A percentile compares a stretch with the other conserved stretches of the same genome.
Evolutionary conservation across 106 monocot species (phyloP).

Genomic region (Phalaenopsis aphrodite): DNA sequence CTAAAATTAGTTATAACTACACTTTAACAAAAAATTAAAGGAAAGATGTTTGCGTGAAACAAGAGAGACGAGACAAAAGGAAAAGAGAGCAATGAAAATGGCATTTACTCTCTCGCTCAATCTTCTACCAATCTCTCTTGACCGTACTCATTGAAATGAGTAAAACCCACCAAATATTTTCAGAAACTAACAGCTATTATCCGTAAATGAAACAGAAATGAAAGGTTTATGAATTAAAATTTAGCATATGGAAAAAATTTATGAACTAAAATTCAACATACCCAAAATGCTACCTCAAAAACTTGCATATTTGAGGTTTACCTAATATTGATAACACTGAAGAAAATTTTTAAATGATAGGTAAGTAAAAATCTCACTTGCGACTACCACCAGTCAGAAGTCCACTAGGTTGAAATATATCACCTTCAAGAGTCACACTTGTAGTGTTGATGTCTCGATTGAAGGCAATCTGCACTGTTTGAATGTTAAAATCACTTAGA

Average conservation of each 20-base stretch:
- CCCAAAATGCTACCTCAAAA: too few species aligned
- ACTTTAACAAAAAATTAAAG: not conserved
- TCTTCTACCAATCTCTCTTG: too few species aligned
- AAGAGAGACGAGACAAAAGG: not conserved
- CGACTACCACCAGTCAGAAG: conserved; percentile 94
- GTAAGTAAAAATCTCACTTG: conserved; percentile 30
- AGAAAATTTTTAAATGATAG: not conserved
- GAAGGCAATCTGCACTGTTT: conserved; percentile 65
- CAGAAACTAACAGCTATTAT: too few species aligned
- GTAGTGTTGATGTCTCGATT: conserved; percentile 45
- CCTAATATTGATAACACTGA: not conserved
- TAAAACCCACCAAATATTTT: too few species aligned
- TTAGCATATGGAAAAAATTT: too few species aligned
- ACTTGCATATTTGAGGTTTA: not conserved
- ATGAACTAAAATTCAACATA: too few species aligned
- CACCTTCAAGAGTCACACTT: conserved; percentile 97
- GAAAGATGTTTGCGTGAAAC: not conserved
- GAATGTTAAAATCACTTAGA: not conserved
- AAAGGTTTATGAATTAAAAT: too few species aligned
- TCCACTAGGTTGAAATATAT: conserved; percentile 89
- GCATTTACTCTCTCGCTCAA: too few species aligned
- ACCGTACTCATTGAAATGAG: too few species aligned
- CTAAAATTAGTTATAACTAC: not conserved
- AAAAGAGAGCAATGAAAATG: not conserved
- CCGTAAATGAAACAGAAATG: too few species aligned